phyloP scores from a whole-genome alignment of 495 filamentous ascomycete species.

The Chaetomium cochliodes region DNA sequence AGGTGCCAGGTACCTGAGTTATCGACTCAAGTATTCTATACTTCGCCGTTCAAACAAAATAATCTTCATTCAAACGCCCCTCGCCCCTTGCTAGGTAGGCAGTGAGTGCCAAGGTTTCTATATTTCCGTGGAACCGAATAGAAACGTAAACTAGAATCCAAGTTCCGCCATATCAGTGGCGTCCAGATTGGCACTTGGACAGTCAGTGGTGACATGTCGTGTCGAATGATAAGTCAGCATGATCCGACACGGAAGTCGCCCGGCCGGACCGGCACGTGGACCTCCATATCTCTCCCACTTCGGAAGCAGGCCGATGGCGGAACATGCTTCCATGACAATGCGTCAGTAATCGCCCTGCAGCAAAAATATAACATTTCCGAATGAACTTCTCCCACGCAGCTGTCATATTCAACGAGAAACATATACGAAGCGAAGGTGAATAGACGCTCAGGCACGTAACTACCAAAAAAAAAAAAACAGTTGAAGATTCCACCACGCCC shows the following conservation, averaged over 20 bases:
- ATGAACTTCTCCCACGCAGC: too few species aligned
- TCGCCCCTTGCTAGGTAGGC: too few species aligned
- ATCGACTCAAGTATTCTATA: too few species aligned
- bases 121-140: too few species aligned
- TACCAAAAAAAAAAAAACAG: too few species aligned
- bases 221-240: constrained; percentile 5
- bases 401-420: neutral
- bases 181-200: neutral
- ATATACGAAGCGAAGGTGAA: neutral
- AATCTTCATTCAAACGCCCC: too few species aligned
- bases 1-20: too few species aligned
- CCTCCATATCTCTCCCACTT: neutral
- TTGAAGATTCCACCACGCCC: neutral
- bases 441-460: neutral
- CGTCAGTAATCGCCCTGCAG: constrained; percentile 13
- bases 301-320: neutral
- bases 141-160: too few species aligned
- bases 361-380: too few species aligned
- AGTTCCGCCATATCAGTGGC: too few species aligned
- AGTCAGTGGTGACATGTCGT: neutral
- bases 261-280: neutral
- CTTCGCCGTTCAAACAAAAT: too few species aligned
- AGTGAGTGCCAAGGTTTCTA: too few species aligned
- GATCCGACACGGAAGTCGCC: constrained; percentile 3
- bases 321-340: neutral